Evolutionary conservation across 2,329 filamentous ascomycete genomes (phyloP).

Genomic region (Dothistroma septosporum): DNA sequence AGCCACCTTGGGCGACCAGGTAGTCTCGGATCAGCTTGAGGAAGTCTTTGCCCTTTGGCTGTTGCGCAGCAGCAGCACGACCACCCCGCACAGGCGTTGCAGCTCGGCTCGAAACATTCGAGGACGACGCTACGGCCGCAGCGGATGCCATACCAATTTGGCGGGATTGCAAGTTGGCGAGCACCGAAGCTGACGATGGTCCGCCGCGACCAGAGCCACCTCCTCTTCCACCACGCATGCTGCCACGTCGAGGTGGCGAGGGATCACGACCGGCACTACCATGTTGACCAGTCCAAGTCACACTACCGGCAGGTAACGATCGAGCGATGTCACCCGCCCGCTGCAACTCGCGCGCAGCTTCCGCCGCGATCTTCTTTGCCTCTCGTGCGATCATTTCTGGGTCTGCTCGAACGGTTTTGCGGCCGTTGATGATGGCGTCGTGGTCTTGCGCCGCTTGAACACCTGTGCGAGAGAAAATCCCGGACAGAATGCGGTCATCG

Average conservation of each 20-base stretch:
- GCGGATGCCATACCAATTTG: slow-evolving; percentile 33
- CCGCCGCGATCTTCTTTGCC: slow-evolving; percentile 71
- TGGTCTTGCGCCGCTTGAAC: slow-evolving; percentile 92
- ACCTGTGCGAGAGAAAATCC: slow-evolving; percentile 79
- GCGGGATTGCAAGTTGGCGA: slow-evolving; percentile 42
- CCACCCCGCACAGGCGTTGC: slow-evolving; percentile 22
- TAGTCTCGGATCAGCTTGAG: slow-evolving; percentile 66
- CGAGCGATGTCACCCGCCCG: slow-evolving; percentile 69
- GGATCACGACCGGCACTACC: slow-evolving; percentile 72
- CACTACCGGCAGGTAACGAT: slow-evolving; percentile 71
- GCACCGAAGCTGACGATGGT: slow-evolving; percentile 40
- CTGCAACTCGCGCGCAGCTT: slow-evolving; percentile 72
- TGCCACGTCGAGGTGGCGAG: slow-evolving; percentile 47
- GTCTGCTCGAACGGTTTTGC: slow-evolving; percentile 64
- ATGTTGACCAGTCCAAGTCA: slow-evolving; percentile 88
- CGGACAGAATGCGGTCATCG: slow-evolving; percentile 78
- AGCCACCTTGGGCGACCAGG: slow-evolving; percentile 70
- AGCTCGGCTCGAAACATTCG: slow-evolving; percentile 23
- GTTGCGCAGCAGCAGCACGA: slow-evolving; percentile 21
- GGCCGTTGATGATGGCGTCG: slow-evolving; percentile 79
- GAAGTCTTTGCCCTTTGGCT: slow-evolving; percentile 42
- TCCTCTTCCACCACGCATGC: slow-evolving; percentile 32
- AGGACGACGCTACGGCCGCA: slow-evolving; percentile 31
- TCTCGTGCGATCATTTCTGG: slow-evolving; percentile 74
- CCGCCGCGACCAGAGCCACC: slow-evolving; percentile 36